phyloP scores from a whole-genome alignment of 805 yeast species.

The Trichomonascus vanleenenianus region DNA sequence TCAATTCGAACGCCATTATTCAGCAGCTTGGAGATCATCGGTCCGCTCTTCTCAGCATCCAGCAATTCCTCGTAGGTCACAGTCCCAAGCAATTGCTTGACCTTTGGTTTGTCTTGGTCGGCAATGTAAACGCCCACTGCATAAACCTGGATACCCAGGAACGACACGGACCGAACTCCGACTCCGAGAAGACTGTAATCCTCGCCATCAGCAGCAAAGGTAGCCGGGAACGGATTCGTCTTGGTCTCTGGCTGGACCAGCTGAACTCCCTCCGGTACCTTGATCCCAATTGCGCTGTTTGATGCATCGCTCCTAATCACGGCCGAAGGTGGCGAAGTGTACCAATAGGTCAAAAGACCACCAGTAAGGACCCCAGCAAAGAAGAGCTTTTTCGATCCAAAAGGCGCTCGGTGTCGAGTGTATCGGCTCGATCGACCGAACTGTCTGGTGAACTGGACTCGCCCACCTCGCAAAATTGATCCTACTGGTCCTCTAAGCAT shows the following conservation, averaged over 20 bases:
- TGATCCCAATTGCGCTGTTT: background rate
- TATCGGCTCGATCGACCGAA: no score
- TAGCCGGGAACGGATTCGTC: constrained; percentile 27
- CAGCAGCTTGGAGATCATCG: constrained; percentile 49
- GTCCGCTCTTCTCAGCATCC: constrained; percentile 45
- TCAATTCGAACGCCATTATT: constrained; percentile 53
- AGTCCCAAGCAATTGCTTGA: constrained; percentile 16
- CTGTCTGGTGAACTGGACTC: no score
- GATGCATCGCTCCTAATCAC: background rate
- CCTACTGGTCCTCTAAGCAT: no score
- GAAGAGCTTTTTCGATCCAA: background rate
- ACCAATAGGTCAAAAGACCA: background rate
- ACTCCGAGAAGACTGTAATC: constrained; percentile 58
- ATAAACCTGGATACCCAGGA: constrained; percentile 74
- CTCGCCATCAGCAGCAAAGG: constrained; percentile 19
- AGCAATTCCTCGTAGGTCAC: constrained; percentile 20
- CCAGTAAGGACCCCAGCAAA: background rate
- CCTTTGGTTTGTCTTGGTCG: constrained; percentile 38
- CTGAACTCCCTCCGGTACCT: background rate
- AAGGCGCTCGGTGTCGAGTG: background rate
- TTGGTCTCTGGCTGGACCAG: constrained; percentile 29
- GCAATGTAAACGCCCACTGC: constrained; percentile 79
- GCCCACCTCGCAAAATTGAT: no score
- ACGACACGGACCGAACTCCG: constrained; percentile 80
- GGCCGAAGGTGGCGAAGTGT: background rate